A percentile compares a stretch with the other conserved stretches of the same genome.
Conservation (phyloP, 306 rosid species). For the Vicia faba region DNA sequence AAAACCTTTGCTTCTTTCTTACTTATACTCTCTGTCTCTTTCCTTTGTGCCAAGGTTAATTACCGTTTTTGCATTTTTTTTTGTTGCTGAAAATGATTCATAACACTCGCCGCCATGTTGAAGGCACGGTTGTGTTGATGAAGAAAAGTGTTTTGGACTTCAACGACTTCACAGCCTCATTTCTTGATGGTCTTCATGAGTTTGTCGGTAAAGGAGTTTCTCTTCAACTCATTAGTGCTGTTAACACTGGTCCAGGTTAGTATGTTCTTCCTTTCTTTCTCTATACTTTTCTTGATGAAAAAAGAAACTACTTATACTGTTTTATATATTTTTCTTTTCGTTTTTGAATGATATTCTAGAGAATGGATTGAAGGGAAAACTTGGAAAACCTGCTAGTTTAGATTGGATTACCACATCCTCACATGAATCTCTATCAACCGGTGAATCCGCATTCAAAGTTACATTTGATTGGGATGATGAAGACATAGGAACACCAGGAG, state of each 20-base stretch:
- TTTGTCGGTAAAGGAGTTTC: slow-evolving; percentile 56
- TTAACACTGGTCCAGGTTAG: slow-evolving; percentile 53
- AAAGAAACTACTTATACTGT: neutral
- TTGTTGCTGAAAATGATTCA: too few species aligned
- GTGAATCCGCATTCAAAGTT: slow-evolving; percentile 56
- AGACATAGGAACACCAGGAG: slow-evolving; percentile 67
- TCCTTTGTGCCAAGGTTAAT: too few species aligned
- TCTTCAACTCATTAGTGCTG: slow-evolving; percentile 63
- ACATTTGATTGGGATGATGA: slow-evolving; percentile 72
- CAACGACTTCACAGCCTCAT: slow-evolving; percentile 58
- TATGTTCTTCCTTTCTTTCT: neutral
- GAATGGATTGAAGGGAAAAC: slow-evolving; percentile 53
- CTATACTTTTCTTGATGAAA: neutral
- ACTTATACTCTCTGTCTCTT: too few species aligned
- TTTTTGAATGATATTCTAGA: too few species aligned
- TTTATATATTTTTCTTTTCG: too few species aligned
- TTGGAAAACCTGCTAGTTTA: slow-evolving; percentile 62
- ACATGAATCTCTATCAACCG: slow-evolving; percentile 39
- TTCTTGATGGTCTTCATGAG: slow-evolving; percentile 63
- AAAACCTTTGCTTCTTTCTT: too few species aligned
- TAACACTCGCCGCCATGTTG: slow-evolving; percentile 31
- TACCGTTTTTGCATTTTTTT: too few species aligned
- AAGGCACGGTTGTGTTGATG: slow-evolving; percentile 70
- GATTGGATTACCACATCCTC: slow-evolving; percentile 57
- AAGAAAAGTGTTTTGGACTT: slow-evolving; percentile 75